Conservation (phyloP, 2,329 filamentous ascomycete genomes). For the Aspergillus pseudoviridinutans region DNA sequence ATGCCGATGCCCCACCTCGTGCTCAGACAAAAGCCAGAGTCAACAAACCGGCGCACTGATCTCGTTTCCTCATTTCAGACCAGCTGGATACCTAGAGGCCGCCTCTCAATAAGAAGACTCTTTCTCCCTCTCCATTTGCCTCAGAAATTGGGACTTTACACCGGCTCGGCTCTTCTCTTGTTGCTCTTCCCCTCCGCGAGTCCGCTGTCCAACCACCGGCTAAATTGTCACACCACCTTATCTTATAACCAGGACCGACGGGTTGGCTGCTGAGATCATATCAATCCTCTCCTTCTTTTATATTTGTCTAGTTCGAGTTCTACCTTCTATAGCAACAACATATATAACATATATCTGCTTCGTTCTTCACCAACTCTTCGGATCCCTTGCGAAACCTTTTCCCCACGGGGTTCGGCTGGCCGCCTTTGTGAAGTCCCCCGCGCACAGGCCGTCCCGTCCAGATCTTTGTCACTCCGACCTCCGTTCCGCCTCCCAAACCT, state of each 20-base stretch:
- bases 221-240: not conserved
- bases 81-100: not conserved
- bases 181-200: not conserved
- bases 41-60: not conserved
- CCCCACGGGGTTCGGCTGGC: not conserved
- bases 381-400: not conserved
- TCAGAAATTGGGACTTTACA: not conserved
- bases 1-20: not conserved
- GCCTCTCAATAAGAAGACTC: not conserved
- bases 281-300: not conserved
- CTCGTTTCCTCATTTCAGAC: not conserved
- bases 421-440: constrained; percentile 1
- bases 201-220: not conserved
- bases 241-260: not conserved
- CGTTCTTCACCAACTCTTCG: not conserved
- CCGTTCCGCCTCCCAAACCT: not conserved
- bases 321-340: not conserved
- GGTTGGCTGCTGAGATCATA: not conserved
- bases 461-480: not conserved
- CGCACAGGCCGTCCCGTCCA: constrained; percentile 2
- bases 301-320: not conserved
- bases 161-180: not conserved
- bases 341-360: not conserved
- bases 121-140: not conserved
- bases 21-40: not conserved